Conservation (phyloP, 192 early-diverging fungal genomes). For the Coemansia sp. region DNA sequence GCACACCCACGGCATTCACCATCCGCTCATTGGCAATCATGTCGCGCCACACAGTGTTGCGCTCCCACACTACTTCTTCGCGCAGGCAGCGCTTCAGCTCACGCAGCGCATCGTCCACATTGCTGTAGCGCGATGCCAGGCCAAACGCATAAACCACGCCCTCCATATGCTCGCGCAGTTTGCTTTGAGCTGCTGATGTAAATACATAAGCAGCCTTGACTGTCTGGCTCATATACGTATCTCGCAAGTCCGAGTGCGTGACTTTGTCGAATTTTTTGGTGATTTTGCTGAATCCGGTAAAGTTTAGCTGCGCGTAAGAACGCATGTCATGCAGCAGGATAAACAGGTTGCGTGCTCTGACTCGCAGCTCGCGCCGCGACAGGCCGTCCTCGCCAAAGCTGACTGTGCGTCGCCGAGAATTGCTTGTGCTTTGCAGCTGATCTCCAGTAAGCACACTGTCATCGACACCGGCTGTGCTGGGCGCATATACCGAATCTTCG, state of each 20-base stretch:
- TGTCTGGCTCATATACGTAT: conserved; percentile 62
- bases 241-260: conserved; percentile 69
- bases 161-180: conserved; percentile 63
- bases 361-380: conserved; percentile 42
- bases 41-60: conserved; percentile 97
- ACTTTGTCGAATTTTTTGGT: conserved; percentile 98
- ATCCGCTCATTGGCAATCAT: conserved; percentile 89
- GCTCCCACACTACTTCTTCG: conserved; percentile 92
- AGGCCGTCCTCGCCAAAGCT: conserved; percentile 19
- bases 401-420: conserved; percentile 21
- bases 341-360: conserved; percentile 69
- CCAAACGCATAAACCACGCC: conserved; percentile 28
- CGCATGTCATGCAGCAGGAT: conserved; percentile 82
- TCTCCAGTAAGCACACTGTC: neutral
- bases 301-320: conserved; percentile 84
- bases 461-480: conserved; percentile 14
- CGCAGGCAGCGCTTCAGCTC: conserved; percentile 80
- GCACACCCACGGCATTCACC: conserved; percentile 69
- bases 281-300: conserved; percentile 91
- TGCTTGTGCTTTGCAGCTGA: neutral
- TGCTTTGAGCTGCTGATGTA: conserved; percentile 58
- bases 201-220: conserved; percentile 73
- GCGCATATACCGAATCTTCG: conserved; percentile 25
- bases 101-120: conserved; percentile 61
- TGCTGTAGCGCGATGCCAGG: conserved; percentile 23